Percentiles rank a stretch among this genome's conserved stretches.
These are phyloP conservation scores for Xylona heveae DNA, from an alignment of 495 filamentous ascomycete species.

Conservation along the genomic window DNA sequence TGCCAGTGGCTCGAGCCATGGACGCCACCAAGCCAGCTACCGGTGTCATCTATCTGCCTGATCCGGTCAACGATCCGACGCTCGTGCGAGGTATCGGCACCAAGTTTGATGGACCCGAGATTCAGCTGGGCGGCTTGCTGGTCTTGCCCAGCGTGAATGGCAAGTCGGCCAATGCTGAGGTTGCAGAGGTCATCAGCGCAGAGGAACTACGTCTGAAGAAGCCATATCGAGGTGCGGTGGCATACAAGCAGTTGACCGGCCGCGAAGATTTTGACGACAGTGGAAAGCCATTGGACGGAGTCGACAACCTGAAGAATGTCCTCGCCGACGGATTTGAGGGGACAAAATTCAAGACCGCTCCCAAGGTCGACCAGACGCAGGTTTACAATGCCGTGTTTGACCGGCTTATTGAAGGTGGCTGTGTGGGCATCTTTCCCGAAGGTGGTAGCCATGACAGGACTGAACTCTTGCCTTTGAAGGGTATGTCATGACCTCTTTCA, in stretches of 20 bases:
- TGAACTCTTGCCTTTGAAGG: slow-evolving; percentile 80
- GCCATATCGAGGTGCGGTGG: slow-evolving; percentile 47
- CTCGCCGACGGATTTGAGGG: slow-evolving; percentile 46
- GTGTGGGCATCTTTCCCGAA: slow-evolving; percentile 94
- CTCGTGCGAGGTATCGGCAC: slow-evolving; percentile 71
- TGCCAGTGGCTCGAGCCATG: slow-evolving; percentile 77
- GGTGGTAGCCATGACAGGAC: slow-evolving; percentile 94
- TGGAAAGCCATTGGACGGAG: slow-evolving; percentile 17
- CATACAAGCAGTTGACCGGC: slow-evolving; percentile 61
- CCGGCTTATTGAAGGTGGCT: slow-evolving; percentile 59
- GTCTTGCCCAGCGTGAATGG: slow-evolving; percentile 72
- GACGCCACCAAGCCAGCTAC: slow-evolving; percentile 61
- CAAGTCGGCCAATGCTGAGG: slow-evolving; percentile 52
- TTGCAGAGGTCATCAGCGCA: slow-evolving; percentile 55
- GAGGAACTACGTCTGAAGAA: slow-evolving; percentile 78
- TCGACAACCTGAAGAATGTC: too few relatives aligned
- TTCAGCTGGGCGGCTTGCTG: slow-evolving; percentile 60
- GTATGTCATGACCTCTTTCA: slow-evolving; percentile 15
- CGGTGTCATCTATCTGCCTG: slow-evolving; percentile 79
- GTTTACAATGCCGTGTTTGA: slow-evolving; percentile 89
- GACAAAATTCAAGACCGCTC: slow-evolving; percentile 65
- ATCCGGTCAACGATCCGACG: slow-evolving; percentile 66
- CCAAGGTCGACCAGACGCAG: slow-evolving; percentile 81
- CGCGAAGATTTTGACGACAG: slow-evolving; percentile 35
- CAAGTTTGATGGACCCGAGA: slow-evolving; percentile 53